These are phyloP conservation scores for Corylus americana DNA, from an alignment of 306 rosid species.

Conservation along the genomic window DNA sequence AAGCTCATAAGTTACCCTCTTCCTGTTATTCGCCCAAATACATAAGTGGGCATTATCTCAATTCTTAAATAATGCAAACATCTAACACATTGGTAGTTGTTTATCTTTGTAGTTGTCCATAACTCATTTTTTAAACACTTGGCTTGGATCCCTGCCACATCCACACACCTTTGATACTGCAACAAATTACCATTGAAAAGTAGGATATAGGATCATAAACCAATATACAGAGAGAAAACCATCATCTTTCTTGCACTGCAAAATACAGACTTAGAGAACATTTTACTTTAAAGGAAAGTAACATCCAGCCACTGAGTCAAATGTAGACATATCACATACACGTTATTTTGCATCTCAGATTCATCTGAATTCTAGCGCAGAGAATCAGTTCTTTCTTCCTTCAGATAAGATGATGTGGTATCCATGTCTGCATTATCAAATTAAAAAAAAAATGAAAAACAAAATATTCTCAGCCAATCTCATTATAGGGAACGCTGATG, in stretches of 20 bases:
- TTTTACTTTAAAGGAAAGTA: conserved; percentile 14
- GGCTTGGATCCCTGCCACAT: neutral
- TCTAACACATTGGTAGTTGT: neutral
- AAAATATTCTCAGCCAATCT: conserved; percentile 2
- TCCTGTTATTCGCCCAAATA: neutral
- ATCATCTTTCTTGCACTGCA: conserved; percentile 19
- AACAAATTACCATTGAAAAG: neutral
- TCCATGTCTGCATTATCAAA: conserved; percentile 74
- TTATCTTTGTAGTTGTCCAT: neutral
- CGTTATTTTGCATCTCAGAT: conserved; percentile 20
- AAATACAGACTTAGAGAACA: conserved; percentile 28
- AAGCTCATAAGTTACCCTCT: too few relatives aligned
- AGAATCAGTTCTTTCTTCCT: conserved; percentile 83
- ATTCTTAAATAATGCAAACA: neutral
- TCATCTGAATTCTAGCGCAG: conserved; percentile 19
- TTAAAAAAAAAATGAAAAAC: conserved; percentile 4
- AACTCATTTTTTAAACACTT: neutral
- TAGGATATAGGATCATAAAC: neutral
- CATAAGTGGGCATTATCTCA: neutral
- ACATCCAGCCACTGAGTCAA: conserved; percentile 25
- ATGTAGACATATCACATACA: neutral
- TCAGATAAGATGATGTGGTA: conserved; percentile 87
- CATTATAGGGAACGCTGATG: conserved; percentile 7
- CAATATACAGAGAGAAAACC: conserved; percentile 27
- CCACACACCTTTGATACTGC: neutral